Percentiles rank a stretch among this genome's conserved stretches.
These are phyloP conservation scores for Sporothrix brasiliensis DNA, from an alignment of 2,329 filamentous ascomycete species.

Conservation along the genomic window DNA sequence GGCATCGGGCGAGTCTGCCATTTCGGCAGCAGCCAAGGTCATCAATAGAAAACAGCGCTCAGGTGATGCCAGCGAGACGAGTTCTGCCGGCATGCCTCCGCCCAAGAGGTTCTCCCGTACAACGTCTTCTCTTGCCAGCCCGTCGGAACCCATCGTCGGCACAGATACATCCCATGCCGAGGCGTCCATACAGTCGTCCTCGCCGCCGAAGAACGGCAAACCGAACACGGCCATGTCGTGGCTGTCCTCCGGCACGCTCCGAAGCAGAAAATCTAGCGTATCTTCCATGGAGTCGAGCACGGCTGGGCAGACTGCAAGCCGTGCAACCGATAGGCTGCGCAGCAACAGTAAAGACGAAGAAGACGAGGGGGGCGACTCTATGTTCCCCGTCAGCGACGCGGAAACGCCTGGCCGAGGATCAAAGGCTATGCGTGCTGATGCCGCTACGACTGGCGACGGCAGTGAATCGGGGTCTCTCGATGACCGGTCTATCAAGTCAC, in stretches of 20 bases:
- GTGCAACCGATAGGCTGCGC: not conserved
- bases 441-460: not conserved
- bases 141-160: constrained; percentile 66
- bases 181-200: constrained; percentile 59
- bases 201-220: constrained; percentile 57
- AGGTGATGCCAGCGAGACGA: constrained; percentile 31
- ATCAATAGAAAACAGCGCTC: constrained; percentile 50
- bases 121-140: constrained; percentile 60
- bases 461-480: not conserved
- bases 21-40: not conserved
- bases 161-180: constrained; percentile 70
- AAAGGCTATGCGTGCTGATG: not conserved
- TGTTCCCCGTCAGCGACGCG: constrained; percentile 25
- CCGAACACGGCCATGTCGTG: constrained; percentile 69
- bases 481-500: not conserved
- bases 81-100: constrained; percentile 35
- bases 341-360: not conserved
- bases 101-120: constrained; percentile 61
- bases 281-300: constrained; percentile 35
- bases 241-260: constrained; percentile 62
- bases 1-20: not conserved
- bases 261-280: constrained; percentile 44
- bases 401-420: constrained; percentile 4
- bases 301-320: not conserved
- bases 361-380: not conserved